Evolutionary conservation across 495 filamentous ascomycete genomes (phyloP).

Genomic region (Aspergillus olivimuriae): DNA sequence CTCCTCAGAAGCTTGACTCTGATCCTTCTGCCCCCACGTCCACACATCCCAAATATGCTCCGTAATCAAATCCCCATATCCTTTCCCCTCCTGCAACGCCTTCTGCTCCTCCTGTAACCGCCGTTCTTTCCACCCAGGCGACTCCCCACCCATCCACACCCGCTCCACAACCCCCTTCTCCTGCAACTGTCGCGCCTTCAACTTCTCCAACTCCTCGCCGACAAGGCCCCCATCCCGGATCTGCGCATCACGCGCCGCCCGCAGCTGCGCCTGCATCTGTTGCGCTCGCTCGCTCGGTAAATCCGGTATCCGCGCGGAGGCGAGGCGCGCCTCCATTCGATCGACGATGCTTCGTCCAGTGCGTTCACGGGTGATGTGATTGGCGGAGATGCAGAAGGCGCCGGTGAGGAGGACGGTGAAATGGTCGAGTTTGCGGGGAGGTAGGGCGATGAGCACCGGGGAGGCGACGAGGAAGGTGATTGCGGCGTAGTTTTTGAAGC

Average conservation of each 20-base stretch:
- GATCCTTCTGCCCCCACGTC: constrained; percentile 46
- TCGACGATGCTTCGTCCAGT: constrained; percentile 50
- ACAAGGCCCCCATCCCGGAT: constrained; percentile 25
- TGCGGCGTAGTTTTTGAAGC: constrained; percentile 54
- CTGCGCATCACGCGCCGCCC: constrained; percentile 31
- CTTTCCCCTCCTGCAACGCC: constrained; percentile 68
- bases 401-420: constrained; percentile 53
- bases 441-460: constrained; percentile 65
- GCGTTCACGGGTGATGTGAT: constrained; percentile 49
- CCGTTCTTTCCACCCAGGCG: constrained; percentile 65
- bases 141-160: constrained; percentile 62
- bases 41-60: constrained; percentile 82
- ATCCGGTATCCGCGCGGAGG: constrained; percentile 15
- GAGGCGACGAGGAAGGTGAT: constrained; percentile 58
- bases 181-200: constrained; percentile 28
- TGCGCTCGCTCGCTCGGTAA: constrained; percentile 51
- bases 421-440: constrained; percentile 69
- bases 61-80: constrained; percentile 74
- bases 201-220: constrained; percentile 34
- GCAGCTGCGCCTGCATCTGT: constrained; percentile 41
- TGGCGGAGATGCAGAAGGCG: constrained; percentile 55
- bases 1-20: constrained; percentile 8
- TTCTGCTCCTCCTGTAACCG: constrained; percentile 63
- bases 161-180: constrained; percentile 41
- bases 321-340: constrained; percentile 33